Evolutionary conservation across 1,284 basidiomycete species (phyloP), one percentile per base, ranked within the genome.

Genomic region (Heterobasidion parviporum): DNA sequence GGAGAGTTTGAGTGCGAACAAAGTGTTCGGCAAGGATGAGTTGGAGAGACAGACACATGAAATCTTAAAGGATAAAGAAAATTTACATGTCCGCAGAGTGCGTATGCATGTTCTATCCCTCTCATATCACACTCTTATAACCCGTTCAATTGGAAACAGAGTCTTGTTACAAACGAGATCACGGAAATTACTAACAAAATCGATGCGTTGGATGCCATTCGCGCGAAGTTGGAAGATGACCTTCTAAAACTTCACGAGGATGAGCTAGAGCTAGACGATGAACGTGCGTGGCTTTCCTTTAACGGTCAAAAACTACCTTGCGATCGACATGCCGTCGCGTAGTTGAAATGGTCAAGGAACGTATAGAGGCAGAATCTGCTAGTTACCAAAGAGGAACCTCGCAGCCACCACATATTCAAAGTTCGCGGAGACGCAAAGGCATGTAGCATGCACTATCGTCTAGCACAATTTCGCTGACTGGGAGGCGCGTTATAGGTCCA

Each of bases 221-320:
- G 93, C 58, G 76, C 82, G 7, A 87, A 87, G 59, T 76, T 99
- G 18, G 89, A 95, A 67, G 79, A 86, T 50, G 88, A 93, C 66
- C 76, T 99, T 26, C 72, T 99, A 43, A 89, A 83, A 64, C 70
- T 98, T 54, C 91, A 95, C 58, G 97, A 99, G 67, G 95, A 98
- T 62, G 94, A 98, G 63, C 75, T 99, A 35, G 96, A 98, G 68
- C 74, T 99, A 35, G 92, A 97, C 65, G 96, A 98, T 62, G 96
- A 98, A 73, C 72, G 91, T 93, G 65, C 63, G 87, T 76, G 7
- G 35, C 52, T 10, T 20, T 18, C 15, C 7, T n/a, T 12, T 41
- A 26, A 26, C 4, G 26, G 6, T 26, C 26, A 26, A 26, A 33
- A 49, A 53, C 18, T 53, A 9, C 33, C 18, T 35, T 14, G 16